phyloP scores from a whole-genome alignment of 352 stramenopile species.

The Phytophthora megakarya region DNA sequence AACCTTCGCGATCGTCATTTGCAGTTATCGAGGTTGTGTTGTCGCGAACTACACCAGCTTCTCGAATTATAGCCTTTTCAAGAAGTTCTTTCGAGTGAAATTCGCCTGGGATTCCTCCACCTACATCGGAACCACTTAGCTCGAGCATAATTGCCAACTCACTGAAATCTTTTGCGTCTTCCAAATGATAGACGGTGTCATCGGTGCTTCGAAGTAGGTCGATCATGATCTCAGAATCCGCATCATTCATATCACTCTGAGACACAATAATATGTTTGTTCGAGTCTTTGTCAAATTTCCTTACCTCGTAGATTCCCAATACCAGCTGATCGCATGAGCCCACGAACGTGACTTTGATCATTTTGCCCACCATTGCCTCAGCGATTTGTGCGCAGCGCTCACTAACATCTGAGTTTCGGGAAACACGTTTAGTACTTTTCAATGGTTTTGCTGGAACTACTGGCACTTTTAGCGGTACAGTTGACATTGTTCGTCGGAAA shows the following conservation, averaged over 20 bases:
- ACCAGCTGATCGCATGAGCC: slow-evolving; percentile 11
- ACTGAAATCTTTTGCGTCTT: slow-evolving; percentile 30
- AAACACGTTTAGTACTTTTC: slow-evolving; percentile 17
- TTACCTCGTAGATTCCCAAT: slow-evolving; percentile 25
- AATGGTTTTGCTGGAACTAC: not conserved
- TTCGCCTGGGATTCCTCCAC: slow-evolving; percentile 29
- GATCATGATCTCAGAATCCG: slow-evolving; percentile 6
- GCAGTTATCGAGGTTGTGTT: not conserved
- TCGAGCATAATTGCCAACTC: slow-evolving; percentile 42
- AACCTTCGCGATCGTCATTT: not conserved
- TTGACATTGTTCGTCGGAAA: slow-evolving; percentile 22
- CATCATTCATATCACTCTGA: not conserved
- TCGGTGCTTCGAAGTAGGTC: slow-evolving; percentile 35
- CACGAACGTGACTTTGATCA: slow-evolving; percentile 30
- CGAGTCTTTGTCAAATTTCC: slow-evolving; percentile 25
- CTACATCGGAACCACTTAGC: slow-evolving; percentile 30
- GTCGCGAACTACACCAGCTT: slow-evolving; percentile 23
- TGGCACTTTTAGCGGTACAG: not conserved
- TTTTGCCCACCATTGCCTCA: slow-evolving; percentile 37
- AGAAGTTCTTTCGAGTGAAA: slow-evolving; percentile 48
- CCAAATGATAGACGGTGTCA: slow-evolving; percentile 31
- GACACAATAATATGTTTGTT: slow-evolving; percentile 23
- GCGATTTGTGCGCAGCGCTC: slow-evolving; percentile 31
- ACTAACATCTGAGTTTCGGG: slow-evolving; percentile 13
- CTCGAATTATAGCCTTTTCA: slow-evolving; percentile 42